Evolutionary conservation across 192 early-diverging fungal species (phyloP).

Genomic region (Backusella luteola): DNA sequence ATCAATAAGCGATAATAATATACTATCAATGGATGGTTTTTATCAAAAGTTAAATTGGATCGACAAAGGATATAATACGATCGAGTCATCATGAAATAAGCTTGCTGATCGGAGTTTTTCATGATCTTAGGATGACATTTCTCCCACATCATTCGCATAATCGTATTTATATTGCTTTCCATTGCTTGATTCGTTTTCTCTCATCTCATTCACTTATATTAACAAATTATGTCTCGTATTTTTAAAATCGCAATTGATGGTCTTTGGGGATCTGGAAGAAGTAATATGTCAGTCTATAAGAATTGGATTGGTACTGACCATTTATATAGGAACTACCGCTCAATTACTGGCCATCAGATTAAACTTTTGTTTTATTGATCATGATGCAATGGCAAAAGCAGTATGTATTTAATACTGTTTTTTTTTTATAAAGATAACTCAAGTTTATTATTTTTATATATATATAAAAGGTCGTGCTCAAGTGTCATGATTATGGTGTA

Average conservation of each 20-base stretch:
- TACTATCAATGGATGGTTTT: too few species aligned
- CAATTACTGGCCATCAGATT: conserved; percentile 61
- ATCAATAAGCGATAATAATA: too few species aligned
- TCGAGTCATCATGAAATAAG: background rate
- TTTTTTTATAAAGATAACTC: too few species aligned
- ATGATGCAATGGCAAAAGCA: conserved; percentile 64
- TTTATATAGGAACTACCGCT: conserved; percentile 58
- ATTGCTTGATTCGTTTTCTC: background rate
- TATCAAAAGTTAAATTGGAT: too few species aligned
- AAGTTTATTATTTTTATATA: too few species aligned
- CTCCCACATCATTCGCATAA: background rate
- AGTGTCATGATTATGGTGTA: conserved; percentile 32
- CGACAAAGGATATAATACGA: background rate
- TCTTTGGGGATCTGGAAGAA: conserved; percentile 79
- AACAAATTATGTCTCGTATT: conserved; percentile 30
- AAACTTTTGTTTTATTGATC: conserved; percentile 74
- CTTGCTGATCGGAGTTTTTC: background rate
- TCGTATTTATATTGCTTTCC: background rate
- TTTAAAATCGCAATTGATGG: conserved; percentile 81
- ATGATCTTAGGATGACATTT: background rate
- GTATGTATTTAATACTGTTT: conserved; percentile 23
- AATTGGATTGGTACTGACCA: background rate
- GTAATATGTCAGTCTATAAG: conserved; percentile 32
- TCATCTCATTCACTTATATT: background rate
- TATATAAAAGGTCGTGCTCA: conserved; percentile 28